Percentiles rank a stretch among this genome's conserved stretches.
phyloP scores from a whole-genome alignment of 2,329 filamentous ascomycete species.

The Epichloe sibirici region DNA sequence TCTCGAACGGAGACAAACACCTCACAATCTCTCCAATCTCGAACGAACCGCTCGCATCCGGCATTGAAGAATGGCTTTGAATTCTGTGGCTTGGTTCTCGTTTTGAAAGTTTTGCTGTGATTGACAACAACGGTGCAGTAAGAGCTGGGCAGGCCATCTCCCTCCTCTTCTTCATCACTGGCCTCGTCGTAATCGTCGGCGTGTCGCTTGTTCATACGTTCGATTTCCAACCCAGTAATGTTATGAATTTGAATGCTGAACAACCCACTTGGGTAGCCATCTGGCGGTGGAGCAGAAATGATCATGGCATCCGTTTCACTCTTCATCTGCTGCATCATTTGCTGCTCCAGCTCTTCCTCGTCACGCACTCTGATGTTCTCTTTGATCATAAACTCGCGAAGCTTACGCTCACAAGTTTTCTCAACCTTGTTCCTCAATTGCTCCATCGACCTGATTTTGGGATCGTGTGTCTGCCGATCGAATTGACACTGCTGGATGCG shows the following conservation, averaged over 20 bases:
- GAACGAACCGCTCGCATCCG: slow-evolving; percentile 58
- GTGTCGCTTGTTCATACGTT: slow-evolving; percentile 44
- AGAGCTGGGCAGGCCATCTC: slow-evolving; percentile 52
- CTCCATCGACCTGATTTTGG: slow-evolving; percentile 42
- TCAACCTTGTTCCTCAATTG: slow-evolving; percentile 47
- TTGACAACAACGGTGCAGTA: slow-evolving; percentile 67
- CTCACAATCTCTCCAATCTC: slow-evolving; percentile 55
- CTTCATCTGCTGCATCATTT: slow-evolving; percentile 55
- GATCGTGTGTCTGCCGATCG: slow-evolving; percentile 45
- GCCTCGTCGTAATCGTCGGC: slow-evolving; percentile 33
- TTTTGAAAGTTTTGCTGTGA: slow-evolving; percentile 56
- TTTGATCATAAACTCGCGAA: slow-evolving; percentile 46
- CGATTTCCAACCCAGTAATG: slow-evolving; percentile 54
- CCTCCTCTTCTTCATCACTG: slow-evolving; percentile 45
- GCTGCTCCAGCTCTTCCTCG: slow-evolving; percentile 51
- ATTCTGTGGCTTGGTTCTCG: slow-evolving; percentile 66
- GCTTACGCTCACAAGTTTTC: slow-evolving; percentile 43
- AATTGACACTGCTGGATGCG: slow-evolving; percentile 51
- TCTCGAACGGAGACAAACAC: slow-evolving; percentile 58
- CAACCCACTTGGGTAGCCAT: slow-evolving; percentile 51
- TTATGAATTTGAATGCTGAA: slow-evolving; percentile 62
- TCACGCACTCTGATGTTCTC: slow-evolving; percentile 38
- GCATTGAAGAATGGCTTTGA: slow-evolving; percentile 71
- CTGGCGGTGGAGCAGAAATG: slow-evolving; percentile 52
- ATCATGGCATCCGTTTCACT: slow-evolving; percentile 50